phyloP scores from a whole-genome alignment of 2,329 filamentous ascomycete species.

The Fusarium tupiense region DNA sequence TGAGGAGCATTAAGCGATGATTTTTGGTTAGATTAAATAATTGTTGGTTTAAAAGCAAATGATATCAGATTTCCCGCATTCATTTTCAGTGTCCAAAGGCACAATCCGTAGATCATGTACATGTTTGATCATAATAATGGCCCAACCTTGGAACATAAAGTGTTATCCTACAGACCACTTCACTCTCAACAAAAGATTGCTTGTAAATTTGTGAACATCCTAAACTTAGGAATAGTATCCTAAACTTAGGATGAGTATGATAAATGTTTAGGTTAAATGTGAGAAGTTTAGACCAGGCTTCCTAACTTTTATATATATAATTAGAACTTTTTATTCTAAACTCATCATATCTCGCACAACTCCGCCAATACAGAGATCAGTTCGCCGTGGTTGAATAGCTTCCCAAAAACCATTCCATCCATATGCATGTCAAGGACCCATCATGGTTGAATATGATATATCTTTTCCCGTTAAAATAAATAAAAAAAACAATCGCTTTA shows the following conservation, averaged over 20 bases:
- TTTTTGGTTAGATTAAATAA: conserved; percentile 10
- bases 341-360: conserved; percentile 25
- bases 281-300: too few species aligned
- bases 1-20: conserved; percentile 23
- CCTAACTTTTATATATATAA: too few species aligned
- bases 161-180: background rate
- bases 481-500: conserved; percentile 24
- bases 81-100: background rate
- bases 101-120: background rate
- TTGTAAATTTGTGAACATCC: background rate
- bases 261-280: too few species aligned
- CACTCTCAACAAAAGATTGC: background rate
- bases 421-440: conserved; percentile 18
- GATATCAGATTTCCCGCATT: conserved; percentile 20
- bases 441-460: conserved; percentile 42
- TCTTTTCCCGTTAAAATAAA: conserved; percentile 9
- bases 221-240: too few species aligned
- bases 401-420: conserved; percentile 29
- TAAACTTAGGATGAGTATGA: too few species aligned
- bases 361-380: conserved; percentile 25
- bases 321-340: conserved; percentile 21
- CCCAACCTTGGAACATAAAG: background rate
- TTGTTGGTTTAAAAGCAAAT: conserved; percentile 27
- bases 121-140: too few species aligned
- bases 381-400: conserved; percentile 37